phyloP scores from a whole-genome alignment of 2,329 filamentous ascomycete genomes.

The Neofusicoccum parvum region DNA sequence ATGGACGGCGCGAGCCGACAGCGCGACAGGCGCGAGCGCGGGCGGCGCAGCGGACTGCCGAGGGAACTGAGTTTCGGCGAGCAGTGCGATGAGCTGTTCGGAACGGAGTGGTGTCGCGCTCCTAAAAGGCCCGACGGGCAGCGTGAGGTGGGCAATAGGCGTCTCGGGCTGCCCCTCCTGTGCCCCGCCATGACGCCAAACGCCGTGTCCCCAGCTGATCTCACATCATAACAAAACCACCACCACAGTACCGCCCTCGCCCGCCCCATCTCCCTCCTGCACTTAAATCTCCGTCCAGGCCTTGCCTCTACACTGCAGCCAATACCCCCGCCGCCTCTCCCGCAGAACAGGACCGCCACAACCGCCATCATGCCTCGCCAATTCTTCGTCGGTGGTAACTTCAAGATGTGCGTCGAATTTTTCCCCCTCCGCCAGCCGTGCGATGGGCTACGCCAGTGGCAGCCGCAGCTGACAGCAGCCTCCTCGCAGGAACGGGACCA shows the following conservation, averaged over 20 bases:
- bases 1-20: background rate
- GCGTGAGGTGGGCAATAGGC: no score
- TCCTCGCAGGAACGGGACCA: constrained; percentile 80
- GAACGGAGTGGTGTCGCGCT: background rate
- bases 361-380: constrained; percentile 80
- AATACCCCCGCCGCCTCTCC: background rate
- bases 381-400: constrained; percentile 98
- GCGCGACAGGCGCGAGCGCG: no score
- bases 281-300: background rate
- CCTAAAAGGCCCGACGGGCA: background rate
- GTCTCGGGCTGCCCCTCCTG: constrained; percentile 6
- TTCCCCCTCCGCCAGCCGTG: constrained; percentile 21
- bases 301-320: background rate
- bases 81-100: constrained; percentile 9
- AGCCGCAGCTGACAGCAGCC: constrained; percentile 20
- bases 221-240: constrained; percentile 21
- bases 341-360: background rate
- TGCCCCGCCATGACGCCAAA: constrained; percentile 21
- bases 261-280: constrained; percentile 8
- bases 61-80: background rate
- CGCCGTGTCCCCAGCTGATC: constrained; percentile 14
- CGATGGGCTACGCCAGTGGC: background rate
- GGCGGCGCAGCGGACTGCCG: background rate
- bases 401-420: constrained; percentile 82
- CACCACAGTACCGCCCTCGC: background rate